Base-by-base conservation (phyloP, 208 protist genomes). In the Vickermania spadyakhi region DNA sequence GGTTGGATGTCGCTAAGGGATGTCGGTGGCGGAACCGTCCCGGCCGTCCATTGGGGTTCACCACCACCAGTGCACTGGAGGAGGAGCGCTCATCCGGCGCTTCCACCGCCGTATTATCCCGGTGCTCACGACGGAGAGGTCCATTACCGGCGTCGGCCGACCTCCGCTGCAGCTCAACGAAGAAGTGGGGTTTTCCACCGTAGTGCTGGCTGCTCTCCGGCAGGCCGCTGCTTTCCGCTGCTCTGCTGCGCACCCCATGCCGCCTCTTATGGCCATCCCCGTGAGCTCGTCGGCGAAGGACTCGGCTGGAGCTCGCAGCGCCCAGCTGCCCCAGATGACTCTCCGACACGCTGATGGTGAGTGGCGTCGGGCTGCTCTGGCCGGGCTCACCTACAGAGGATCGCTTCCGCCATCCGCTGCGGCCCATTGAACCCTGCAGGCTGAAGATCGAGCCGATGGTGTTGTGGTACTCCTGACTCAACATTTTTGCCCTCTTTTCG, bases 401-500 rank as follows among this genome's bases (percentile, higher is more conserved):
- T 36, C 36, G 2, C 11, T 7, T 14, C 14, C 41, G 41, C 13
- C 53, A 41, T 25, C 41, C 1, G 57, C 59, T 26, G 79, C 74
- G 5, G 57, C 57, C 49, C 68, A 56, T 56, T n/a, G n/a, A n/a
- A n/a, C n/a, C n/a, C 5, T 28, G 52, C 13, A 13, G 52, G n/a
- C n/a, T 5, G 25, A 14, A n/a, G 25, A 22, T 5, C 11, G 13
- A 7, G 7, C 52, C n/a, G 13, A 56, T 42, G 22, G n/a, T 21
- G 22, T 4, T 18, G n/a, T 55, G 5, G 58, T 54, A 22, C 14
- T n/a, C 36, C 58, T 26, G 36, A 18, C 11, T 28, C 36, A 5
- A 61, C 1, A 31, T 23, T 22, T 52, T 52, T 11, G 68, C 73
- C 7, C 59, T 72, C 21, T 69, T 58, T 42, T 94, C 87, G 58